Evolutionary conservation across 257 asterid genomes (phyloP).

Genomic region (Buddleja alternifolia): DNA sequence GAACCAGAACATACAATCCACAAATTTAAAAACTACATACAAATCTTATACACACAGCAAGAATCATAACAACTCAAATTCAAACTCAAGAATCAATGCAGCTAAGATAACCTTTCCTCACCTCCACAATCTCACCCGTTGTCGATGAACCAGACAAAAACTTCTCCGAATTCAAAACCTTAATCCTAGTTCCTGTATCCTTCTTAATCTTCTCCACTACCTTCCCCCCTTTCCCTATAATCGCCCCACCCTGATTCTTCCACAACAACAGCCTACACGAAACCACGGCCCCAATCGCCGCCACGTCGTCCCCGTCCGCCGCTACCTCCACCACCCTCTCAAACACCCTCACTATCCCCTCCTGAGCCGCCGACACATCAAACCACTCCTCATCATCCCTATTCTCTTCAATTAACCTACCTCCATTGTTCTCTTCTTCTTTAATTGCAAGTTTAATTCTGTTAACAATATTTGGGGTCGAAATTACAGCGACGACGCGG

Average conservation of each 20-base stretch:
- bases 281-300: conserved; percentile 49
- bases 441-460: conserved; percentile 30
- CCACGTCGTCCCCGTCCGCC: conserved; percentile 51
- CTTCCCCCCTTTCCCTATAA: conserved; percentile 79
- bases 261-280: conserved; percentile 63
- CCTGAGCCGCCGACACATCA: conserved; percentile 79
- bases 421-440: conserved; percentile 26
- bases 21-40: conserved; percentile 7
- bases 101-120: conserved; percentile 26
- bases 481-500: conserved; percentile 58
- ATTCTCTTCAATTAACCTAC: background rate
- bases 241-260: conserved; percentile 62
- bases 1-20: background rate
- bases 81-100: background rate
- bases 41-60: no score
- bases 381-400: conserved; percentile 32
- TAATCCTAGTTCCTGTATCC: conserved; percentile 67
- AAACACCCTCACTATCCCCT: conserved; percentile 66
- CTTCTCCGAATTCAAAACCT: conserved; percentile 53
- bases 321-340: conserved; percentile 80
- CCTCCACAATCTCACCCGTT: conserved; percentile 75
- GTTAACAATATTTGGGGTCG: conserved; percentile 37
- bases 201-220: conserved; percentile 69
- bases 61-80: no score
- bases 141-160: conserved; percentile 34